Evolutionary conservation across 441 rosid genomes (phyloP), one percentile per base, ranked within the genome.

Genomic region (Populus hybrid): DNA sequence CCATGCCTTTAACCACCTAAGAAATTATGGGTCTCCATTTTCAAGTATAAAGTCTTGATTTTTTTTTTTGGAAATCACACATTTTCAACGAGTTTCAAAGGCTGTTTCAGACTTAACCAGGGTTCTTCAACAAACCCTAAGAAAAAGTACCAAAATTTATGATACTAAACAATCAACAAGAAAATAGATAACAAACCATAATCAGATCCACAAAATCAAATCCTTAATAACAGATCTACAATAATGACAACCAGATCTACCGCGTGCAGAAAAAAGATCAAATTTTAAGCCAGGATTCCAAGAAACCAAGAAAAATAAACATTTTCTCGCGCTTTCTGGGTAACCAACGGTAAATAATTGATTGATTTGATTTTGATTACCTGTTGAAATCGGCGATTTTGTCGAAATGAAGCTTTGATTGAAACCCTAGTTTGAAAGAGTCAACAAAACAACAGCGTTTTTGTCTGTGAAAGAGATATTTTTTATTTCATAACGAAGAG

Each of bases 231-330:
- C 71, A 74, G 74, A 77, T 79, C 74, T 30, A 40, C 1, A 21
- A 12, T 21, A n/a, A 61, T 9, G 38, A 7, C 38, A 69, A 23
- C 72, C 70, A 82, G 83, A 86, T 84, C 85, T 86, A 72, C 77
- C 4, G 16, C 69, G 59, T 34, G 69, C 50, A 9, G 65, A 9
- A 28, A 5, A 4, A 18, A 57, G 34, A 67, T 6, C 50, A 28
- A 74, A 70, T 69, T 8, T 14, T 61, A 23, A 10, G 16, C 69
- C 12, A 10, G 35, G 67, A 38, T 19, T 18, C 78, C 2, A 61
- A 1, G 14, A 40, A 40, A 40, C 12, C 11, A 68, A 40, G 28
- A 23, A 65, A 2, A 24, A 32, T 5, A 16, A 50, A 28, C 4
- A 1, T 68, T 71, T 69, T 34, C 75, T 18, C 65, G 64, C 7